A percentile compares a stretch with the other conserved stretches of the same genome.
These are phyloP conservation scores for Candida boleticola DNA, from an alignment of 805 yeast species.

Conservation along the genomic window DNA sequence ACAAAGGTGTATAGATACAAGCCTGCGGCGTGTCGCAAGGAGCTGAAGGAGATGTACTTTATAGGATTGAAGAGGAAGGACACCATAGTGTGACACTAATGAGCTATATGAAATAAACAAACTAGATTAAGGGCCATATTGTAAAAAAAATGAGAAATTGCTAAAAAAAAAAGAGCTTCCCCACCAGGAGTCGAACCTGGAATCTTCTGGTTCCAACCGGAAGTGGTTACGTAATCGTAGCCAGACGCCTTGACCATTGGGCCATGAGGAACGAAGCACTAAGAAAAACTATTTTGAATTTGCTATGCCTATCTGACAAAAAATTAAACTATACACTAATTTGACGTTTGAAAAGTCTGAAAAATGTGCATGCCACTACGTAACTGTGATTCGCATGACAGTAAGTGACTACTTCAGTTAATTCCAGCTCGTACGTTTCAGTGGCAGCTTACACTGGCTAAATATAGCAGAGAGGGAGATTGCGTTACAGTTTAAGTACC, in stretches of 20 bases:
- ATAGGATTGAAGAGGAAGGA: constrained; percentile 55
- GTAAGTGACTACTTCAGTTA: too few relatives aligned
- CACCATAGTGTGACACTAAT: constrained; percentile 13
- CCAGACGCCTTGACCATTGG: constrained; percentile 55
- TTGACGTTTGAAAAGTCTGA: too few relatives aligned
- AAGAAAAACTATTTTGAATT: too few relatives aligned
- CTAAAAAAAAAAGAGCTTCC: constrained; percentile 40
- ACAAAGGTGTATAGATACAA: constrained; percentile 64
- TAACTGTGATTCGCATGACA: too few relatives aligned
- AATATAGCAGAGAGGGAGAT: too few relatives aligned
- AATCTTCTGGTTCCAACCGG: constrained; percentile 48
- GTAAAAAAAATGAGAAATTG: neutral
- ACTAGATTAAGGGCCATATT: neutral
- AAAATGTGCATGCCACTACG: too few relatives aligned
- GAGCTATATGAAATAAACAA: constrained; percentile 5
- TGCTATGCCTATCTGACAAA: too few relatives aligned
- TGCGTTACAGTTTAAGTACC: too few relatives aligned
- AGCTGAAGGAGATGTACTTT: constrained; percentile 81
- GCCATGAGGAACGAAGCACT: constrained; percentile 52
- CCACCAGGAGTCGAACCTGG: constrained; percentile 55
- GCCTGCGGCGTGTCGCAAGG: constrained; percentile 77
- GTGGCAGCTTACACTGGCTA: too few relatives aligned
- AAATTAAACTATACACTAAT: too few relatives aligned
- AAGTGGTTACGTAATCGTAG: constrained; percentile 46
- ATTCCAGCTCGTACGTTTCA: too few relatives aligned